phyloP scores from a whole-genome alignment of 2,329 filamentous ascomycete species.

The Trichoderma sp. region DNA sequence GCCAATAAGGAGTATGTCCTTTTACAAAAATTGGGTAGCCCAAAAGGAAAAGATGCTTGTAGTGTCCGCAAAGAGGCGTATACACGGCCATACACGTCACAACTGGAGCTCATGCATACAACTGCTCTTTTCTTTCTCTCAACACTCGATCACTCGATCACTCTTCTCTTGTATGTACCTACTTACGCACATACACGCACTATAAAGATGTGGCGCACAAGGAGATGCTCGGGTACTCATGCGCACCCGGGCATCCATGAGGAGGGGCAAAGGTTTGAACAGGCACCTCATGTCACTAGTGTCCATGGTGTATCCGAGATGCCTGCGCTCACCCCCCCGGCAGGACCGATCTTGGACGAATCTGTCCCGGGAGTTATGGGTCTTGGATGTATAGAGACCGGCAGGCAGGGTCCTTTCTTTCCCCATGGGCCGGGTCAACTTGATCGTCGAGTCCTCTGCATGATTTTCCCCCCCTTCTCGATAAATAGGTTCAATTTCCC shows the following conservation, averaged over 20 bases:
- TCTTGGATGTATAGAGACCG: conserved; percentile 16
- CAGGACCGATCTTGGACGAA: conserved; percentile 27
- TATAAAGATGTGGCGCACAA: conserved; percentile 27
- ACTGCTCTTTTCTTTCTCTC: neutral
- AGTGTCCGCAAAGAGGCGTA: conserved; percentile 26
- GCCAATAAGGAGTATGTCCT: neutral
- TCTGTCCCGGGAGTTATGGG: conserved; percentile 25
- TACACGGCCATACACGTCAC: conserved; percentile 27
- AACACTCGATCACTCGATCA: neutral
- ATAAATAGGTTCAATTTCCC: conserved; percentile 16
- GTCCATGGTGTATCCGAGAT: conserved; percentile 27
- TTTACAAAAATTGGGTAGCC: neutral
- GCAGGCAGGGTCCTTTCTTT: conserved; percentile 10
- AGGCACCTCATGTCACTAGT: conserved; percentile 28
- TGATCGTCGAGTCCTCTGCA: conserved; percentile 20
- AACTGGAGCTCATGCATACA: conserved; percentile 25
- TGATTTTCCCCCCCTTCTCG: neutral
- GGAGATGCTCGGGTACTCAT: conserved; percentile 23
- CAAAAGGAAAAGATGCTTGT: neutral
- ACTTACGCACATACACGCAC: conserved; percentile 30
- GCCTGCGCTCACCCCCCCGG: conserved; percentile 24
- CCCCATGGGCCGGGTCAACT: conserved; percentile 17
- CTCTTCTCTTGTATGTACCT: conserved; percentile 23
- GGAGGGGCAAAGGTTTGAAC: conserved; percentile 22
- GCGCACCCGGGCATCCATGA: conserved; percentile 25